Evolutionary conservation across 306 rosid species (phyloP).

Genomic region (Trifolium repens): DNA sequence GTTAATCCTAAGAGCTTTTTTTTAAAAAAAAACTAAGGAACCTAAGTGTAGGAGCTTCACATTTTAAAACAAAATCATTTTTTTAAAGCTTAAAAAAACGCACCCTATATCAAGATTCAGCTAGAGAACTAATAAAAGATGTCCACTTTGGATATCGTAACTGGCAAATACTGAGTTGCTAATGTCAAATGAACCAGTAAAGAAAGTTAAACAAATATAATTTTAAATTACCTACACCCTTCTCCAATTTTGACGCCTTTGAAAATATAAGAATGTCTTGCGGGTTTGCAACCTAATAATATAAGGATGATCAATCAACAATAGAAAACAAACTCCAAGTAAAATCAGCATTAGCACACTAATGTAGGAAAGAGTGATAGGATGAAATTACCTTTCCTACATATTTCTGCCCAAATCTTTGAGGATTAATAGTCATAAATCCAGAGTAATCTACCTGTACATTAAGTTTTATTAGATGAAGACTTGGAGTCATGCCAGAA

Average conservation of each 20-base stretch:
- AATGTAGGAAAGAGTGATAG: conserved; percentile 41
- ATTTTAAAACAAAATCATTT: no score
- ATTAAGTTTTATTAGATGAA: conserved; percentile 36
- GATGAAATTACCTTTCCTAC: conserved; percentile 87
- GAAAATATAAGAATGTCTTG: conserved; percentile 98
- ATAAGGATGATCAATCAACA: conserved; percentile 38
- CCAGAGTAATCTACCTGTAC: conserved; percentile 98
- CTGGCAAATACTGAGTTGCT: conserved; percentile 18
- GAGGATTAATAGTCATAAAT: conserved; percentile 97
- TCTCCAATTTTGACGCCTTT: conserved; percentile 79
- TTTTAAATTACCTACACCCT: conserved; percentile 62
- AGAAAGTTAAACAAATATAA: conserved; percentile 35
- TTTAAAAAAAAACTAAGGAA: no score
- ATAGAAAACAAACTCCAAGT: conserved; percentile 40
- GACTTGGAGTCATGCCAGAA: conserved; percentile 20
- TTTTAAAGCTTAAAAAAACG: no score
- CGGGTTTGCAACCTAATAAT: conserved; percentile 94
- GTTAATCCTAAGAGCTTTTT: no score
- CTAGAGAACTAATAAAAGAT: conserved; percentile 24
- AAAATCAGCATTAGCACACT: conserved; percentile 41
- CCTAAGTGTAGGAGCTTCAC: no score
- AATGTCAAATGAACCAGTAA: conserved; percentile 23
- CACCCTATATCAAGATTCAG: conserved; percentile 4
- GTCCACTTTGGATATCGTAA: conserved; percentile 28
- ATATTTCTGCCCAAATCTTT: conserved; percentile 97